Base-by-base conservation (phyloP, 2,329 filamentous ascomycete genomes). In the Neonectria neomacrospora region DNA sequence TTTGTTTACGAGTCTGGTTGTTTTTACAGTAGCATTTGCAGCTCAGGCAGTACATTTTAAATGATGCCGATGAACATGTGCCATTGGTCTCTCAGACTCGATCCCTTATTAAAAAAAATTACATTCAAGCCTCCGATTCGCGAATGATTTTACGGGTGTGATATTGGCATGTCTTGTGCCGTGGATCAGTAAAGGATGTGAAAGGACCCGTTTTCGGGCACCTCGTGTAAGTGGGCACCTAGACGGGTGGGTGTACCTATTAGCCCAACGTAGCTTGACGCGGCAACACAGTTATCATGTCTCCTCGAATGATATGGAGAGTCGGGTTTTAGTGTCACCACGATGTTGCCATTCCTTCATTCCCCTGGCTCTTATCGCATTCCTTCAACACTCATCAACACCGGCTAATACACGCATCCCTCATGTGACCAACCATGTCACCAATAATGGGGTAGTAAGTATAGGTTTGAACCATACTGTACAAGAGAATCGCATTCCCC, bases 21-120 rank as follows among this genome's bases (percentile, higher is more conserved):
- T 78, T 80, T 79, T 76, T 78, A 76, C 71, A 75, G 71, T 78
- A 79, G 79, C 76, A 79, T 77, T 72, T 74, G 71, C 74, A 74
- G 73, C 71, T 75, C 72, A 76, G 74, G 75, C 76, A 77, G 76
- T 77, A 72, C 73, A 75, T 75, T 76, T 70, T 76, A 75, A 71
- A 77, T 76, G 73, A 74, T 77, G 75, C 72, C 75, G 68, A 77
- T 68, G 68, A 71, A 69, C 48, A 61, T 58, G 61, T 68, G 68
- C 65, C 67, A 61, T 55, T 59, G 68, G 65, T 65, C 59, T 66
- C 53, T 53, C 26, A 53, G 55, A 55, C 51, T 65, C 60, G 51
- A 45, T 52, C 54, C 58, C 50, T 30, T 45, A 26, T 30, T 2
- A 52, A 61, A 65, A 65, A 44, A 60, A 55, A 53, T 41, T 41